Conservation (phyloP, 2,329 filamentous ascomycete genomes). For the Pseudocercospora crystallina region DNA sequence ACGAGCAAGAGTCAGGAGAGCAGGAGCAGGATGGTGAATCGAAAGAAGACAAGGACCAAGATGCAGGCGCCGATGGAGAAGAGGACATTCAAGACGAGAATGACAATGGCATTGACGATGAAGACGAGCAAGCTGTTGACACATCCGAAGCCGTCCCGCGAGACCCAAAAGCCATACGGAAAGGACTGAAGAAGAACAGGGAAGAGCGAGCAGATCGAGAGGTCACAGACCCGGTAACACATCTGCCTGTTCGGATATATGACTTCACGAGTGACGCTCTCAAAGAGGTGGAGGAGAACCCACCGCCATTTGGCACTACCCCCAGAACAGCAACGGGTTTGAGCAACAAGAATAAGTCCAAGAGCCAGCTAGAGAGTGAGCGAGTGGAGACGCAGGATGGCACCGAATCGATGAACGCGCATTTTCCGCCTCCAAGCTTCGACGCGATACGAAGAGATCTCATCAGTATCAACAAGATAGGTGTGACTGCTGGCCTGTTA, state of each 20-base stretch:
- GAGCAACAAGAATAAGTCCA: slow-evolving; percentile 46
- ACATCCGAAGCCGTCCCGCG: slow-evolving; percentile 45
- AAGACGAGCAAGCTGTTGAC: slow-evolving; percentile 36
- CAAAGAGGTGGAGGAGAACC: slow-evolving; percentile 48
- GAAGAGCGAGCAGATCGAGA: slow-evolving; percentile 54
- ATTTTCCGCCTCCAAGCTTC: slow-evolving; percentile 57
- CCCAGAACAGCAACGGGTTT: slow-evolving; percentile 46
- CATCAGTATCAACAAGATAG: slow-evolving; percentile 45
- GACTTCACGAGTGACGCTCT: slow-evolving; percentile 67
- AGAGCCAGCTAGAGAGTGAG: slow-evolving; percentile 46
- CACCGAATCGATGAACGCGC: slow-evolving; percentile 47
- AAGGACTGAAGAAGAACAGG: slow-evolving; percentile 50
- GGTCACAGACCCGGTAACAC: slow-evolving; percentile 72
- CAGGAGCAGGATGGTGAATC: slow-evolving; percentile 11
- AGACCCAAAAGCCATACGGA: slow-evolving; percentile 49
- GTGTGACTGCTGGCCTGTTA: slow-evolving; percentile 42
- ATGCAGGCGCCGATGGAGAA: slow-evolving; percentile 5
- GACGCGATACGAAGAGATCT: slow-evolving; percentile 47
- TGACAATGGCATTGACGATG: slow-evolving; percentile 19
- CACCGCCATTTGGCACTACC: slow-evolving; percentile 42
- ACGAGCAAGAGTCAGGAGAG: slow-evolving; percentile 12
- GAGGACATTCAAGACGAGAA: slow-evolving; percentile 13
- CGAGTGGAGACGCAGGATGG: slow-evolving; percentile 41
- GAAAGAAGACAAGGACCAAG: slow-evolving; percentile 12
- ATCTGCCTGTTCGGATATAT: slow-evolving; percentile 66